phyloP scores from a whole-genome alignment of 306 rosid species.

The Lotus japonicus region DNA sequence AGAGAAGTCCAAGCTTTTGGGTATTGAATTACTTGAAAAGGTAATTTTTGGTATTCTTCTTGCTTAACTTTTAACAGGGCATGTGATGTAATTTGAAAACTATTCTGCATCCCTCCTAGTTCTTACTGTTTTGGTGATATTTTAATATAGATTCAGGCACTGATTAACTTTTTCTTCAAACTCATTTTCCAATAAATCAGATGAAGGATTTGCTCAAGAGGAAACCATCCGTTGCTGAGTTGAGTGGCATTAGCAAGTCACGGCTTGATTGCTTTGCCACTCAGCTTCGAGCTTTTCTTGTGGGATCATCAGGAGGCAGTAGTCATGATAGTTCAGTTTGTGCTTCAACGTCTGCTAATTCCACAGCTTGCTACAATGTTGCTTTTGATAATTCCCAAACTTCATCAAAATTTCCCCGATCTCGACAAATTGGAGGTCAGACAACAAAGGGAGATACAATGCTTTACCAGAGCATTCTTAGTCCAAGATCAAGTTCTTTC shows the following conservation, averaged over 20 bases:
- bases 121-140: background rate
- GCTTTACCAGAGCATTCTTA: conserved; percentile 64
- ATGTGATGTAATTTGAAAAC: background rate
- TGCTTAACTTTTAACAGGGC: background rate
- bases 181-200: conserved; percentile 30
- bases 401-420: conserved; percentile 57
- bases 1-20: conserved; percentile 88
- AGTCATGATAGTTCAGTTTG: conserved; percentile 29
- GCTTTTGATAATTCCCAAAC: conserved; percentile 40
- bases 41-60: conserved; percentile 27
- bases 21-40: conserved; percentile 73
- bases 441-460: conserved; percentile 54
- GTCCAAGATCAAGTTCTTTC: conserved; percentile 87
- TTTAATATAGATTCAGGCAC: background rate
- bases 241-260: conserved; percentile 89
- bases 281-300: conserved; percentile 85
- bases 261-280: conserved; percentile 90
- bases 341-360: conserved; percentile 16
- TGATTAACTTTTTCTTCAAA: background rate
- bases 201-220: conserved; percentile 70
- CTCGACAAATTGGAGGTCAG: conserved; percentile 53
- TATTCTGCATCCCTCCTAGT: background rate
- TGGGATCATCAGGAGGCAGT: conserved; percentile 51
- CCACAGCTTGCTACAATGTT: conserved; percentile 26
- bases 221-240: conserved; percentile 75